Base-by-base conservation (phyloP, 768 basidiomycete species). In the Cystobasidium onofrii region DNA sequence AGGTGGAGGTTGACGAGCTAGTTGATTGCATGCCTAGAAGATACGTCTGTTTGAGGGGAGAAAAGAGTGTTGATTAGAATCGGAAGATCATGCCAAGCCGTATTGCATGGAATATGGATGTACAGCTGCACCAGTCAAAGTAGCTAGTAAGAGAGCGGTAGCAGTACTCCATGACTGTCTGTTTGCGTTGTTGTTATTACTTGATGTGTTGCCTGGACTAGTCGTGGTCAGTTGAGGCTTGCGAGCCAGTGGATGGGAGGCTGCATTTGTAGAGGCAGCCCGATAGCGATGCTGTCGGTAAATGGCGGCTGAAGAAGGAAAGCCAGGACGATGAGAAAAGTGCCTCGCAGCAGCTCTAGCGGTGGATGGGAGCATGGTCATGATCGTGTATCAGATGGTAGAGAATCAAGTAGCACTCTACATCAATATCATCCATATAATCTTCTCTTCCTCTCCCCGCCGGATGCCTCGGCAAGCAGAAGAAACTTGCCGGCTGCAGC, bases 121-220 rank as follows among this genome's bases (percentile, higher is more conserved):
- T 29, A 60, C 69, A 7, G 69, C 50, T 31, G 69, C 69, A 29
- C 69, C 69, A 12, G 69, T 71, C 50, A 71, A 13, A 36, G 69
- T 71, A 29, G 69, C 69, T 3, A 71, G 39, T 31, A 71, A 2
- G 12, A 71, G 39, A 15, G 69, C 69, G n/a, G 69, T 71, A 52
- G 69, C 69, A 3, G 52, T 71, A n/a, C 54, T 57, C 69, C 69
- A 71, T 52, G 54, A 55, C 25, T 71, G 69, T 44, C 43, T 71
- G n/a, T 50, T 50, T 3, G 12, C 10, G 3, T 50, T 50, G n/a
- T 7, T 7, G 18, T 43, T 43, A 18, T 18, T 18, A 7, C 15
- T 17, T 50, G 46, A 50, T 12, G 46, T 12, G 18, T n/a, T 50
- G n/a, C n/a, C n/a, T 3, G 31, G 29, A 6, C 33, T 64, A 9